Evolutionary conservation across 768 basidiomycete species (phyloP).

Genomic region (Kwoniella pini): DNA sequence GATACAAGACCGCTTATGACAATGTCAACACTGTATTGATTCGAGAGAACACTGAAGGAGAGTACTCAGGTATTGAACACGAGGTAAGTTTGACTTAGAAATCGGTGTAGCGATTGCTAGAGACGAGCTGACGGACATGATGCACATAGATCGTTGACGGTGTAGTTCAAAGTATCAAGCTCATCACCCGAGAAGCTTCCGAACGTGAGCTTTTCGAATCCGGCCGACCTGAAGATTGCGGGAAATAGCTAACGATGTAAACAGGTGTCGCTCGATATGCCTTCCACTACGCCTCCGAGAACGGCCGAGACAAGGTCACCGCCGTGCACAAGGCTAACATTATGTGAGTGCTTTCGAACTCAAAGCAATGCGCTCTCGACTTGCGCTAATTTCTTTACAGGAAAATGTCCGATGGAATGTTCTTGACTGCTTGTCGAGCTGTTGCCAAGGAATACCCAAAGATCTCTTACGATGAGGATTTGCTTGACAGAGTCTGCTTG

Average conservation of each 20-base stretch:
- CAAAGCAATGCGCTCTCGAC: not conserved
- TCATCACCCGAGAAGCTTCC: conserved; percentile 98
- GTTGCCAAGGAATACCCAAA: conserved; percentile 94
- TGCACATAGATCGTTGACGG: conserved; percentile 77
- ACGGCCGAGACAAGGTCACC: conserved; percentile 86
- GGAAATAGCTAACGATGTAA: not conserved
- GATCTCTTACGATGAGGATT: conserved; percentile 91
- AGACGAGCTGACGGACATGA: not conserved
- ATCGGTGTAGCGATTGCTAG: not conserved
- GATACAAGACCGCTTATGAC: conserved; percentile 97
- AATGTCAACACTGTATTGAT: conserved; percentile 95
- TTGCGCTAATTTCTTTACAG: conserved; percentile 56
- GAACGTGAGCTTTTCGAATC: conserved; percentile 66
- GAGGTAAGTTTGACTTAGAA: conserved; percentile 63
- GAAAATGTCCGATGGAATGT: conserved; percentile 99
- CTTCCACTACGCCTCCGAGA: conserved; percentile 91
- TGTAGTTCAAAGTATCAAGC: conserved; percentile 98
- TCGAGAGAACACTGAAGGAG: conserved; percentile 99
- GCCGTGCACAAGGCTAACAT: conserved; percentile 99
- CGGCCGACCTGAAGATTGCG: not conserved
- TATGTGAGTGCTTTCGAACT: conserved; percentile 66
- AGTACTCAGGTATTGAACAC: conserved; percentile 99
- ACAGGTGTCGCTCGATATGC: conserved; percentile 84
- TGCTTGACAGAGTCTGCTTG: conserved; percentile 93
- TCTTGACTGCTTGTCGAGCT: conserved; percentile 93